These are phyloP conservation scores for Cinnamomum chago DNA, from an alignment of 164 flowering plant genomes.

Conservation along the genomic window DNA sequence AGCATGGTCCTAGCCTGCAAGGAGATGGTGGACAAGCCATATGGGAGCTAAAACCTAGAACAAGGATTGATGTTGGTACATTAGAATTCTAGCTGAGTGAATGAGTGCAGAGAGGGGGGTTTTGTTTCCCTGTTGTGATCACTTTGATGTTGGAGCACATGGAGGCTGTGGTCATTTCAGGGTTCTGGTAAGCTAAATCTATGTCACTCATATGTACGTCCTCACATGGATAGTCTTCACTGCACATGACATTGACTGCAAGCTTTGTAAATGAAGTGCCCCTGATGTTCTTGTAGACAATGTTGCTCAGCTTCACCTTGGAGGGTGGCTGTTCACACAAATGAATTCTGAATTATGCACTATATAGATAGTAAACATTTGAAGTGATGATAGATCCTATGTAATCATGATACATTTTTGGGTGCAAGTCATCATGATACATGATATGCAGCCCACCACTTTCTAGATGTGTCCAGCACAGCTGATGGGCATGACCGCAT, in stretches of 20 bases:
- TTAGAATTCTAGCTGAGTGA: too few species aligned
- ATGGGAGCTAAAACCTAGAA: too few species aligned
- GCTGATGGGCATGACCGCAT: neutral
- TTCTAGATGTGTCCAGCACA: too few species aligned
- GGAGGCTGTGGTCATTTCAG: neutral
- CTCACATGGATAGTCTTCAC: conserved; percentile 28
- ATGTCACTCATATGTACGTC: conserved; percentile 20
- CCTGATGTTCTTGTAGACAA: conserved; percentile 25
- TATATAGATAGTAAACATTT: neutral
- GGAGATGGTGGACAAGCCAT: too few species aligned
- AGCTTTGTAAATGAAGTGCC: conserved; percentile 29
- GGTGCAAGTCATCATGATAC: neutral
- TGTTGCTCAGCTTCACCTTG: conserved; percentile 27
- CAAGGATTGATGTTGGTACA: too few species aligned
- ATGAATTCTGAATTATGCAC: neutral
- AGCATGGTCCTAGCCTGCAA: too few species aligned
- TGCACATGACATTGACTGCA: conserved; percentile 29
- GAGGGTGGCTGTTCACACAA: conserved; percentile 27
- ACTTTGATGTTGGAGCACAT: neutral
- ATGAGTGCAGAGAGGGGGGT: neutral
- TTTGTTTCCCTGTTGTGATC: neutral
- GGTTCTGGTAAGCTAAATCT: conserved; percentile 8
- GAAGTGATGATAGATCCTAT: neutral
- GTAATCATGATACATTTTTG: neutral
- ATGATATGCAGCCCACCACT: neutral